These are phyloP conservation scores for Hirschfeldia incana DNA, from an alignment of 345 rosid species.

Conservation along the genomic window DNA sequence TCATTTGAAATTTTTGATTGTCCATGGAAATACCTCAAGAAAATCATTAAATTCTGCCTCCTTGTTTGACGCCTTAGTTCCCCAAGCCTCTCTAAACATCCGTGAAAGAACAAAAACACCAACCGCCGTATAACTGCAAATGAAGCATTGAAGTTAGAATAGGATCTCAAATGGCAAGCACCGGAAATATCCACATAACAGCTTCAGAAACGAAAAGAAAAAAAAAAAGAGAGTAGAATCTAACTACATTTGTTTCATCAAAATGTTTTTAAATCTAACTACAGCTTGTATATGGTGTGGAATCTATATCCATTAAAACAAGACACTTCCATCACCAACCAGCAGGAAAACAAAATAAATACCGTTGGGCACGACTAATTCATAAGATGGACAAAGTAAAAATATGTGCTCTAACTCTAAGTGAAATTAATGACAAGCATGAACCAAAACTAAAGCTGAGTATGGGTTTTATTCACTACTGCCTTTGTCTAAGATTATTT, in stretches of 20 bases:
- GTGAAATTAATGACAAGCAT: not conserved
- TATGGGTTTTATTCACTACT: not conserved
- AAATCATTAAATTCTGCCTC: slow-evolving; percentile 79
- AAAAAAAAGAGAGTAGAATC: not conserved
- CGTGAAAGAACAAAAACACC: slow-evolving; percentile 96
- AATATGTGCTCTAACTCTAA: too few species aligned
- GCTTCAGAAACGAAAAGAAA: not conserved
- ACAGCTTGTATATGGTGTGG: slow-evolving; percentile 9
- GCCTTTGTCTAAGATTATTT: slow-evolving; percentile 1
- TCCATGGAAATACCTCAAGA: slow-evolving; percentile 67
- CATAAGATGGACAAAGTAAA: too few species aligned
- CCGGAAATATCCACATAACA: not conserved
- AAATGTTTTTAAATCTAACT: not conserved
- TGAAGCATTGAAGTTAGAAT: not conserved
- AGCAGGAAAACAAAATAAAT: not conserved
- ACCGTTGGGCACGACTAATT: not conserved
- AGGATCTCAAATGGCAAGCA: slow-evolving; percentile 19
- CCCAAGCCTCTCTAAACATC: slow-evolving; percentile 91
- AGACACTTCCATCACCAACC: not conserved
- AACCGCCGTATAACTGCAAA: slow-evolving; percentile 86
- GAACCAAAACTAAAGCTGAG: not conserved
- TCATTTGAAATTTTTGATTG: not conserved
- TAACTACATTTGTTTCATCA: slow-evolving; percentile 1
- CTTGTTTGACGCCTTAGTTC: slow-evolving; percentile 61
- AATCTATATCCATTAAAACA: slow-evolving; percentile 3